Evolutionary conservation across 2,329 filamentous ascomycete genomes (phyloP), one percentile per base, ranked within the genome.

Genomic region (Westerdykella sp.): DNA sequence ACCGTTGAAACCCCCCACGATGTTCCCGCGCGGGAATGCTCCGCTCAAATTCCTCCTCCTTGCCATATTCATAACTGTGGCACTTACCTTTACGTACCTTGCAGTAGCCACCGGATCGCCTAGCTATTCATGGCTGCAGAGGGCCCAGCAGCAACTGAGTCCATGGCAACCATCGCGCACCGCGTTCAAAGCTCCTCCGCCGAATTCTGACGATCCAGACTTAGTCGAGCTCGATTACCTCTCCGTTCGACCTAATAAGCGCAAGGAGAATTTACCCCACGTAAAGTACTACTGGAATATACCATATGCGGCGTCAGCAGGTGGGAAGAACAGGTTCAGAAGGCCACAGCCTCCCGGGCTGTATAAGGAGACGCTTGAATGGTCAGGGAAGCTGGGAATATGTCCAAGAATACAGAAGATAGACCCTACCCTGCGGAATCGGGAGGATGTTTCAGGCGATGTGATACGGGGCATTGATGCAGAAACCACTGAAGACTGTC

Each of bases 401-500:
- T 63, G 60, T 18, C 60, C 60, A 15, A 47, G 54, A 15, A 63
- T 63, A 11, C 60, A 63, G 42, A 63, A 63, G 50, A 63, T 63
- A 22, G 54, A 62, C 30, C 40, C 54, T 2, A 56, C 39, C 1
- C 42, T 49, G 42, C 45, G 60, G 14, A 62, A 62, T 37, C 46
- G 49, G 28, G 37, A 62, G 7, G 59, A 62, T 38, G 47, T 63
- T 22, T 49, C 56, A 1, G 54, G 53, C 7, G 54, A 56, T 4
- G 53, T 60, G 3, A 50, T 62, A 5, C 40, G 56, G 13, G 60
- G 60, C 5, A 55, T 61, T 34, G 51, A 56, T 13, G 50, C 58
- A 6, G 46, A 52, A 16, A 48, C 41, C 16, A 63, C 58, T 1
- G 60, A 63, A 41, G 69, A 74, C 22, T 74, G 71, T 41, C 46